Conservation (phyloP, 2,329 filamentous ascomycete genomes). For the Mycosphaerella sp. region DNA sequence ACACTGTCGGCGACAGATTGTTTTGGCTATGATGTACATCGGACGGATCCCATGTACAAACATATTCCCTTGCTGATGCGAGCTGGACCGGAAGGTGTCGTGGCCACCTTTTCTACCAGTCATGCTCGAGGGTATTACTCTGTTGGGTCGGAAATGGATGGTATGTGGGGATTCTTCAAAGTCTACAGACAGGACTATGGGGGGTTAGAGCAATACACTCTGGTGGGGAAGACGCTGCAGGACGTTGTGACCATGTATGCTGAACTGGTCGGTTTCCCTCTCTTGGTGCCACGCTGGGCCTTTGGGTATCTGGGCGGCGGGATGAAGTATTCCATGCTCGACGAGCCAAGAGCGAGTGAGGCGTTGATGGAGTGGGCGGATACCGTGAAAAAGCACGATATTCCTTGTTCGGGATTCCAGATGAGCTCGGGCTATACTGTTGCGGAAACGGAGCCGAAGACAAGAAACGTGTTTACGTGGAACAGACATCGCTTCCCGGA, state of each 20-base stretch:
- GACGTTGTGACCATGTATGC: constrained; percentile 63
- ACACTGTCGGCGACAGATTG: constrained; percentile 62
- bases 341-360: constrained; percentile 50
- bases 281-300: constrained; percentile 63
- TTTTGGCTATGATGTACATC: constrained; percentile 66
- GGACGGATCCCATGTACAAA: constrained; percentile 68
- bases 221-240: constrained; percentile 59
- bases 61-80: constrained; percentile 68
- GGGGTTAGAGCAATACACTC: constrained; percentile 63
- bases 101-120: constrained; percentile 62
- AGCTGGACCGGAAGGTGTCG: constrained; percentile 55
- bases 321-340: constrained; percentile 54
- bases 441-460: constrained; percentile 60
- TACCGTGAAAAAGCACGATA: constrained; percentile 58
- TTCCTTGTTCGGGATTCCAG: constrained; percentile 64
- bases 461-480: constrained; percentile 66
- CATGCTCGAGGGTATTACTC: constrained; percentile 59
- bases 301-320: constrained; percentile 68
- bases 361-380: constrained; percentile 55
- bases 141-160: constrained; percentile 66
- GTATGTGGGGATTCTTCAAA: constrained; percentile 69
- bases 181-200: constrained; percentile 67
- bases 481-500: constrained; percentile 64
- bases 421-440: constrained; percentile 69
- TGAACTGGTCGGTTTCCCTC: constrained; percentile 59